phyloP scores from a whole-genome alignment of 345 rosid genomes.

The Salix udensis region DNA sequence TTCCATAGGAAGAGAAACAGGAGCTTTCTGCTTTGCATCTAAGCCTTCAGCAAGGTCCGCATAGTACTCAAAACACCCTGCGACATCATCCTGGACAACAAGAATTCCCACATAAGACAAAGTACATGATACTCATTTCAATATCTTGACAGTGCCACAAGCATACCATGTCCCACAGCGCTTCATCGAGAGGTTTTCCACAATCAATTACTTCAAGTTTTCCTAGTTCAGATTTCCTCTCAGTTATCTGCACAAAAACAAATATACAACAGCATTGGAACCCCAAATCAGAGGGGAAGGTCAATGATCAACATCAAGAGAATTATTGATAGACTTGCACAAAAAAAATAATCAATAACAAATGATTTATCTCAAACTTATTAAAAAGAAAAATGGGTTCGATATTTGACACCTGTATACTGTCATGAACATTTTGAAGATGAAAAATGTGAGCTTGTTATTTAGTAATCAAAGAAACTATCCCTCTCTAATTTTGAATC shows the following conservation, averaged over 20 bases:
- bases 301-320: not conserved
- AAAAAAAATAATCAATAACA: not conserved
- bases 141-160: conserved; percentile 1
- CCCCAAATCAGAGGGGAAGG: not conserved
- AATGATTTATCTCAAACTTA: not conserved
- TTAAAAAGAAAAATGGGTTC: not conserved
- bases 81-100: conserved; percentile 85
- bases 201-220: conserved; percentile 84
- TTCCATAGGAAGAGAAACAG: conserved; percentile 78
- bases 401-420: not conserved
- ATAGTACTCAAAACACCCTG: conserved; percentile 90
- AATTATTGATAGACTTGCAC: not conserved
- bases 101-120: conserved; percentile 20
- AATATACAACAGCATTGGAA: not conserved
- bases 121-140: not conserved
- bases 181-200: conserved; percentile 94
- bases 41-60: conserved; percentile 95
- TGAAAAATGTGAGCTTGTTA: not conserved
- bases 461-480: not conserved
- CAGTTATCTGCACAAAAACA: conserved; percentile 48
- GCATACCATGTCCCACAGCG: conserved; percentile 85
- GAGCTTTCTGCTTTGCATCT: conserved; percentile 85
- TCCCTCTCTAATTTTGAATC: conserved; percentile 3
- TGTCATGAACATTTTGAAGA: not conserved
- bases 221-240: conserved; percentile 71